A percentile compares a stretch with the other conserved stretches of the same genome.
Evolutionary conservation across 345 rosid species (phyloP).

Genomic region (Gynandropsis gynandra): DNA sequence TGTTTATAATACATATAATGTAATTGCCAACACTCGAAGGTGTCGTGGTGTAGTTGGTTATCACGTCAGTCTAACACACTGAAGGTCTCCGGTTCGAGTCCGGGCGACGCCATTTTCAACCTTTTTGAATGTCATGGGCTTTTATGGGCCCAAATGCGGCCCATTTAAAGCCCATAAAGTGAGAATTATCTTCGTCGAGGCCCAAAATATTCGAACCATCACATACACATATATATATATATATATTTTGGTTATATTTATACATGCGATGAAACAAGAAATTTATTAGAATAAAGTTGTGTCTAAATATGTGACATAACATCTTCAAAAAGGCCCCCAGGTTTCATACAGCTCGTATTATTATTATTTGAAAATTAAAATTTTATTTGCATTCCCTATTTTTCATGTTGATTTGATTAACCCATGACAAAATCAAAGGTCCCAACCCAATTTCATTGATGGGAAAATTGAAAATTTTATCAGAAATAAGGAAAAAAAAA

Average conservation of each 20-base stretch:
- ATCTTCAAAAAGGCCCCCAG: conserved; percentile 25
- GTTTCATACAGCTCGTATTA: conserved; percentile 2
- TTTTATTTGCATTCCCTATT: not conserved
- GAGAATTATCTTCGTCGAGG: too few relatives aligned
- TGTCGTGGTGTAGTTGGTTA: conserved; percentile 96
- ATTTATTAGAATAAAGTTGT: conserved; percentile 4
- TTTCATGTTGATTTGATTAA: conserved; percentile 21
- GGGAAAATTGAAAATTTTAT: not conserved
- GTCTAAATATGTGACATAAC: conserved; percentile 21
- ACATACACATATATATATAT: too few relatives aligned
- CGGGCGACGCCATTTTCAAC: too few relatives aligned
- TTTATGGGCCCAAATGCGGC: too few relatives aligned
- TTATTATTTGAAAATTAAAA: not conserved
- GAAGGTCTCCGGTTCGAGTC: conserved; percentile 32
- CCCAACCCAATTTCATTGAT: conserved; percentile 13
- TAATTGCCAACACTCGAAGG: too few relatives aligned
- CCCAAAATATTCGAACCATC: too few relatives aligned
- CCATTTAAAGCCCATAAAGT: too few relatives aligned
- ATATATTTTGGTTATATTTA: too few relatives aligned
- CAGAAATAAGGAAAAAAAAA: not conserved
- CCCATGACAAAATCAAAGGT: conserved; percentile 21
- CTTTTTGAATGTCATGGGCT: too few relatives aligned
- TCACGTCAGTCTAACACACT: conserved; percentile 94
- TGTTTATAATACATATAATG: not conserved
- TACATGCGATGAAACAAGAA: not conserved